Percentiles rank a stretch among this genome's conserved stretches.
Evolutionary conservation across 768 basidiomycete species (phyloP).

Genomic region (Paxillus involutus): DNA sequence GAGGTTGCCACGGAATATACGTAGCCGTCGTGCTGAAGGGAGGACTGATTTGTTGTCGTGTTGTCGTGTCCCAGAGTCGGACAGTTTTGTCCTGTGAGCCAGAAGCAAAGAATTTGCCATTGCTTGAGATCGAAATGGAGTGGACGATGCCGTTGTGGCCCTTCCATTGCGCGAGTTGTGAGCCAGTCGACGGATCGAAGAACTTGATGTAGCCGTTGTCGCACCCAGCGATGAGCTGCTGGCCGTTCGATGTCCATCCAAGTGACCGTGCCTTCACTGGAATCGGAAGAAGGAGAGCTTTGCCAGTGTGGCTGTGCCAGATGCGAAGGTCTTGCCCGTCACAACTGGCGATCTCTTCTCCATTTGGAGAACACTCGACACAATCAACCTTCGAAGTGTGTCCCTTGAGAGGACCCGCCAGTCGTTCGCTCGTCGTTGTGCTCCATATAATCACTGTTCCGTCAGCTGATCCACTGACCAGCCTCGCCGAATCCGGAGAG

Average conservation of each 20-base stretch:
- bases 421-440: not conserved
- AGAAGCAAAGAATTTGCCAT: slow-evolving; percentile 9
- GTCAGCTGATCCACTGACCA: slow-evolving; percentile 5
- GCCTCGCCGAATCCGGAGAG: not conserved
- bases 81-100: slow-evolving; percentile 13
- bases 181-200: slow-evolving; percentile 3
- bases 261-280: not conserved
- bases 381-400: not conserved
- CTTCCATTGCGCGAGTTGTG: not conserved
- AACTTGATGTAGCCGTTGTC: not conserved
- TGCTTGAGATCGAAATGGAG: slow-evolving; percentile 7
- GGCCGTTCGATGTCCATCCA: not conserved
- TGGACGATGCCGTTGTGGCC: slow-evolving; percentile 8
- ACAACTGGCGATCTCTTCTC: not conserved
- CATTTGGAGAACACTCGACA: slow-evolving; percentile 4
- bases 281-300: not conserved
- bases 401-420: not conserved
- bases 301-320: not conserved
- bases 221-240: not conserved
- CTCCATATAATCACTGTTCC: slow-evolving; percentile 3
- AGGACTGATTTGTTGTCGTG: not conserved
- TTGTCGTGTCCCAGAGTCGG: slow-evolving; percentile 12
- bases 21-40: not conserved
- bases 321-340: not conserved
- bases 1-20: slow-evolving; percentile 1